Evolutionary conservation across 257 asterid genomes (phyloP), one percentile per base, ranked within the genome.

Genomic region (Plantago elongata): DNA sequence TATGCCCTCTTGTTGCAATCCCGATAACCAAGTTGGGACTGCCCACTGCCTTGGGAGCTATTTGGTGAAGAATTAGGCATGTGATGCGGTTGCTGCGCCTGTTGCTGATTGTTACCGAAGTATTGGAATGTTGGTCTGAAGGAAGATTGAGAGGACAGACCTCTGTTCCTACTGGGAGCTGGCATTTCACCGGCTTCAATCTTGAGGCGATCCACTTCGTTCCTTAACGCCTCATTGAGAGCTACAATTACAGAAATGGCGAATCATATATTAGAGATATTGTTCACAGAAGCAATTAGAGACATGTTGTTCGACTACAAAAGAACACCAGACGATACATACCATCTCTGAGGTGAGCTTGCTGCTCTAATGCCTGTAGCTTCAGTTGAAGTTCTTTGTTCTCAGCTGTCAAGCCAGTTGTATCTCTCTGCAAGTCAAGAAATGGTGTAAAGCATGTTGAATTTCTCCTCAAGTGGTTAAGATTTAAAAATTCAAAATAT

Each of bases 281-380:
- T 49, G 10, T 52, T 11, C 16, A 18, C 69, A 54, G 45, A 22
- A 51, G 61, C n/a, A 58, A 49, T 13, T 43, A 54, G 13, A 29
- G 7, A 29, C 7, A 15, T 49, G 34, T 29, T 29, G n/a, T 8
- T 34, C 34, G 22, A 47, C 44, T 18, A 49, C 13, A 30, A 58
- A 38, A 13, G 27, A 47, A 1, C 27, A 22, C 30, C 8, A 13
- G 58, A 44, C 5, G 4, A 55, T 22, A 55, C 76, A 15, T 88
- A 91, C 98, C 98, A 68, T 91, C 98, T 76, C 90, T 81, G 61
- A 91, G 98, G 75, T 86, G 96, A 18, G 98, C 95, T 77, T 86
- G 94, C 68, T 91, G 90, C 72, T 88, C 98, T 77, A 88, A 58
- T 48, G 98, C 89, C 67, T 91, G 84, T 70, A 91, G 67, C 69